Evolutionary conservation across 2,329 filamentous ascomycete species (phyloP).

Genomic region (Talaromyces atroroseus): DNA sequence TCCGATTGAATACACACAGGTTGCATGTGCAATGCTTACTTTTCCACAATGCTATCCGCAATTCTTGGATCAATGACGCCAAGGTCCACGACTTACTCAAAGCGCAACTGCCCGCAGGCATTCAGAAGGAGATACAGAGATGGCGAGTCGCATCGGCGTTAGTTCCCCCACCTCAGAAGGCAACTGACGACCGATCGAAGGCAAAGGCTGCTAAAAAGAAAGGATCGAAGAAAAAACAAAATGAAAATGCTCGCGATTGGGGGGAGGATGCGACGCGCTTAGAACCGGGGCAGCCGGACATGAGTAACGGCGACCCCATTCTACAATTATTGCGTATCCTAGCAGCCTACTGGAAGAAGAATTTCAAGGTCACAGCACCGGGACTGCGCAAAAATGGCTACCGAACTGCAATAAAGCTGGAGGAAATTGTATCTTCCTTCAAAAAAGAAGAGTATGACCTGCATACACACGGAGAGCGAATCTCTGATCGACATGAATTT

Average conservation of each 20-base stretch:
- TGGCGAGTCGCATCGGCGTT: slow-evolving; percentile 67
- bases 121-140: slow-evolving; percentile 67
- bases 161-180: slow-evolving; percentile 39
- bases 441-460: slow-evolving; percentile 57
- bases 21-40: slow-evolving; percentile 83
- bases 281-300: slow-evolving; percentile 65
- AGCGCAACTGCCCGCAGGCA: slow-evolving; percentile 61
- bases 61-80: slow-evolving; percentile 74
- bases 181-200: slow-evolving; percentile 27
- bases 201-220: slow-evolving; percentile 24
- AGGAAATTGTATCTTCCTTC: slow-evolving; percentile 67
- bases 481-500: slow-evolving; percentile 63
- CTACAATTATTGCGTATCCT: slow-evolving; percentile 69
- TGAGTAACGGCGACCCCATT: slow-evolving; percentile 78
- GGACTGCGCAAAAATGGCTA: slow-evolving; percentile 88
- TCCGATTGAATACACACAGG: slow-evolving; percentile 74
- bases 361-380: slow-evolving; percentile 70
- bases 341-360: slow-evolving; percentile 81
- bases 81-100: slow-evolving; percentile 71
- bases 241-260: slow-evolving; percentile 60
- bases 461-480: slow-evolving; percentile 68
- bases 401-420: slow-evolving; percentile 67
- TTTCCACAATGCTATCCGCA: slow-evolving; percentile 83
- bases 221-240: slow-evolving; percentile 25
- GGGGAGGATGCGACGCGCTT: slow-evolving; percentile 61